phyloP scores from a whole-genome alignment of 352 stramenopile genomes.

The Pythium coloratum region DNA sequence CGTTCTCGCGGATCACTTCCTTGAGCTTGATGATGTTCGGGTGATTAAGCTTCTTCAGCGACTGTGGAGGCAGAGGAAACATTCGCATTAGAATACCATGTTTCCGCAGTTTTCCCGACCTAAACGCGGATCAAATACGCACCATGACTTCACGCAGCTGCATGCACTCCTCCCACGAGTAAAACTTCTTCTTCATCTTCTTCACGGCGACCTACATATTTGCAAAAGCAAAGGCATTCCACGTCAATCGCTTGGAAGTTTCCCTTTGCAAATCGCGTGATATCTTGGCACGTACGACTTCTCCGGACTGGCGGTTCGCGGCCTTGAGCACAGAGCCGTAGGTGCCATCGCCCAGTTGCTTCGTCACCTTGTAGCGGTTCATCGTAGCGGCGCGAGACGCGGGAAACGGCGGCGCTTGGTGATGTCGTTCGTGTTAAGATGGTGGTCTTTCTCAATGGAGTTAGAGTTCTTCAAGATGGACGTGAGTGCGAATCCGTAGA shows the following conservation, averaged over 20 bases:
- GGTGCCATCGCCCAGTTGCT: constrained; percentile 94
- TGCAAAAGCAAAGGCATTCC: not conserved
- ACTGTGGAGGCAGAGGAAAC: constrained; percentile 38
- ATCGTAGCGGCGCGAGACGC: constrained; percentile 33
- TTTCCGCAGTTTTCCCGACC: not conserved
- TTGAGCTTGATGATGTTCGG: constrained; percentile 98
- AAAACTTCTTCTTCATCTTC: constrained; percentile 98
- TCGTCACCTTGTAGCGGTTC: constrained; percentile 95
- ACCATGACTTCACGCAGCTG: constrained; percentile 96
- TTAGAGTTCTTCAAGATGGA: constrained; percentile 1
- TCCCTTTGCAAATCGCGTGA: not conserved
- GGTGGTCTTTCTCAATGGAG: not conserved
- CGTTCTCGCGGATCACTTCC: constrained; percentile 97
- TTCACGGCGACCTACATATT: constrained; percentile 90
- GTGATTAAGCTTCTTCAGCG: constrained; percentile 94
- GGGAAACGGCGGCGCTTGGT: not conserved
- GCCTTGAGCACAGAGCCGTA: constrained; percentile 96
- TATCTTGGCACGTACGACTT: constrained; percentile 72
- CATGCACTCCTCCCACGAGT: constrained; percentile 96
- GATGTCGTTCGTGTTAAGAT: not conserved
- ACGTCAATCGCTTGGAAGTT: not conserved
- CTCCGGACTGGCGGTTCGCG: constrained; percentile 91
- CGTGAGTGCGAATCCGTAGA: not conserved
- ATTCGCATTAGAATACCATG: not conserved
- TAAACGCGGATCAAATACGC: constrained; percentile 21